Conservation (phyloP, 148 eudicot genomes). For the Cornus controversa region DNA sequence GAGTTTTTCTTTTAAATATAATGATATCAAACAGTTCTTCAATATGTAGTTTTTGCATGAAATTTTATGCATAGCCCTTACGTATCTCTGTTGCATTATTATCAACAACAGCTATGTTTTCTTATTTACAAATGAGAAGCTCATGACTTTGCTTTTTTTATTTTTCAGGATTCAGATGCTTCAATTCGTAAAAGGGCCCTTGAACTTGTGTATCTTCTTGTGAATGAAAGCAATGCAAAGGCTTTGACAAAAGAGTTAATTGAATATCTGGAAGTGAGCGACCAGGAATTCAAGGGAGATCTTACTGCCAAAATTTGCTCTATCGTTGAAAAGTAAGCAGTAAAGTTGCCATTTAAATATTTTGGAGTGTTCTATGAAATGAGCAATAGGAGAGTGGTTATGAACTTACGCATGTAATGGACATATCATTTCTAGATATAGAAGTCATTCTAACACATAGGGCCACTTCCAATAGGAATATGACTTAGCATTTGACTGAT, state of each 20-base stretch:
- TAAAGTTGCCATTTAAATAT: not conserved
- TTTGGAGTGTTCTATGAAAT: not conserved
- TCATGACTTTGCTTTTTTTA: constrained; percentile 16
- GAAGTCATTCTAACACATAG: not conserved
- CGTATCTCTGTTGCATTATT: constrained; percentile 1
- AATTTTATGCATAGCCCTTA: not conserved
- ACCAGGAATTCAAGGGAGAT: constrained; percentile 86
- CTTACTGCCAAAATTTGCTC: constrained; percentile 94
- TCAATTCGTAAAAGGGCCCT: constrained; percentile 97
- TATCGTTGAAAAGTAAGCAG: constrained; percentile 93
- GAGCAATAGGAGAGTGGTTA: not conserved
- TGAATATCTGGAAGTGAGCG: constrained; percentile 86
- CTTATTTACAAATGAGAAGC: not conserved
- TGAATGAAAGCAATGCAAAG: constrained; percentile 90
- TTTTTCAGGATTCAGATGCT: constrained; percentile 91
- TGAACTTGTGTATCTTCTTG: constrained; percentile 89
- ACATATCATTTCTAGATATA: not conserved
- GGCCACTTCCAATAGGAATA: not conserved
- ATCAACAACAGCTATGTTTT: not conserved
- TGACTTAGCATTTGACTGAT: not conserved
- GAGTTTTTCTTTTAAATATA: not conserved
- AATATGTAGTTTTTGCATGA: not conserved
- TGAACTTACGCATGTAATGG: not conserved
- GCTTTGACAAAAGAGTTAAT: constrained; percentile 86
- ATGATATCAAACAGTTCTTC: not conserved